phyloP scores from a whole-genome alignment of 1,139 yeast species.

The Taphrina flavorubra region DNA sequence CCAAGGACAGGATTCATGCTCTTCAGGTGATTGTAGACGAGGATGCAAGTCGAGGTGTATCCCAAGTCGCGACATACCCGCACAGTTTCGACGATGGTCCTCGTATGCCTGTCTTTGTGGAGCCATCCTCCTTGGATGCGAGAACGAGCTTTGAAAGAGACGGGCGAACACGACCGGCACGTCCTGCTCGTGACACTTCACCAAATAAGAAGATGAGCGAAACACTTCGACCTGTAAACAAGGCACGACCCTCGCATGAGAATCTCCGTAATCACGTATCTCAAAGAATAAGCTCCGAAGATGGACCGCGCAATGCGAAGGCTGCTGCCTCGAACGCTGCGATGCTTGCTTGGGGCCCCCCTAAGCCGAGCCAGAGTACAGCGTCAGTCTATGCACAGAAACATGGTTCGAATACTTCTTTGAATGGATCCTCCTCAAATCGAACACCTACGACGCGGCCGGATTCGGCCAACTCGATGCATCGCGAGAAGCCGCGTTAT shows the following conservation, averaged over 20 bases:
- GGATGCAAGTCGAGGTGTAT: constrained; percentile 5
- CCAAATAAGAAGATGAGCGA: constrained; percentile 38
- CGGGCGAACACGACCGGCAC: constrained; percentile 2
- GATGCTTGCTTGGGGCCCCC: constrained; percentile 42
- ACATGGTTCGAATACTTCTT: constrained; percentile 23
- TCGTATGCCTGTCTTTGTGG: constrained; percentile 28
- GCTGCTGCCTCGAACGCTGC: constrained; percentile 40
- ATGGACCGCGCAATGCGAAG: constrained; percentile 35
- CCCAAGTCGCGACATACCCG: background rate
- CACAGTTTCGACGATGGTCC: constrained; percentile 12
- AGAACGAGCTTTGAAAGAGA: constrained; percentile 30
- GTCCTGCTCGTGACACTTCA: constrained; percentile 23
- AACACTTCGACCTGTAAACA: constrained; percentile 28
- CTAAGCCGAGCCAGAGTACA: background rate
- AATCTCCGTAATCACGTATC: background rate
- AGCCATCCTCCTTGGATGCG: constrained; percentile 9
- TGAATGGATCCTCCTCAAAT: constrained; percentile 9
- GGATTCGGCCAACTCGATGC: constrained; percentile 14
- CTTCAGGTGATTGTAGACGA: constrained; percentile 33
- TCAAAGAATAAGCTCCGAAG: constrained; percentile 7
- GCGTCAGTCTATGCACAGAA: constrained; percentile 21
- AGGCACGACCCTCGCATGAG: constrained; percentile 27
- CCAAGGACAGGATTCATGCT: constrained; percentile 37
- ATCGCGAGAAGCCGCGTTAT: constrained; percentile 32
- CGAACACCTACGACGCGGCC: constrained; percentile 2